Conservation (phyloP, 2,329 filamentous ascomycete species). For the Tolypocladium ophioglossoides region DNA sequence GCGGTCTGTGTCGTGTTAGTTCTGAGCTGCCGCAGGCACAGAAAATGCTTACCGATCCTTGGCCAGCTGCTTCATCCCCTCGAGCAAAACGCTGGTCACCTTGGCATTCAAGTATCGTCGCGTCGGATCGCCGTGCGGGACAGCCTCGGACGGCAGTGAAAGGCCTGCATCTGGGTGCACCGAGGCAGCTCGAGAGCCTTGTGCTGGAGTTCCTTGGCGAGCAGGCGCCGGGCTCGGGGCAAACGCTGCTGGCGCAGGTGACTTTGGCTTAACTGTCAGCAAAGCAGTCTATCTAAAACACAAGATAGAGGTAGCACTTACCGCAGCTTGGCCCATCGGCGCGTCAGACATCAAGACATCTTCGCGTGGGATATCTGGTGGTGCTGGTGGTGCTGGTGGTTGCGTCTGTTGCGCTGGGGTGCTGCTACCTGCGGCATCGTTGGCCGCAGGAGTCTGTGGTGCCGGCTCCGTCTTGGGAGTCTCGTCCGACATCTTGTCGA, state of each 20-base stretch:
- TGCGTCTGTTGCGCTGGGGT: conserved; percentile 7
- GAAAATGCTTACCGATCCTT: conserved; percentile 52
- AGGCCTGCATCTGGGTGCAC: conserved; percentile 42
- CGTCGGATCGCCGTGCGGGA: conserved; percentile 56
- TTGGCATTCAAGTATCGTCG: conserved; percentile 63
- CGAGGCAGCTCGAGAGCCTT: conserved; percentile 44
- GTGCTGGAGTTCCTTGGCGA: conserved; percentile 38
- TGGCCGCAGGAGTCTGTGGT: conserved; percentile 9
- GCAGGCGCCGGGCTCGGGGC: conserved; percentile 31
- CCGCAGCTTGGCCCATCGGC: conserved; percentile 27
- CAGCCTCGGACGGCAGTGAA: conserved; percentile 48
- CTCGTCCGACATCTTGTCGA: conserved; percentile 19
- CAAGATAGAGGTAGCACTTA: conserved; percentile 9
- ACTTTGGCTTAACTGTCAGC: conserved; percentile 6
- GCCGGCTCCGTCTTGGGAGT: conserved; percentile 9
- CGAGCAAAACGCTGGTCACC: conserved; percentile 56
- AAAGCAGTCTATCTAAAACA: neutral
- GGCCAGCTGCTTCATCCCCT: conserved; percentile 65
- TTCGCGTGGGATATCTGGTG: conserved; percentile 16
- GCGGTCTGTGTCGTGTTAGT: conserved; percentile 35
- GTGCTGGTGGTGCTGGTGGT: conserved; percentile 4
- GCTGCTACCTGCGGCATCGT: conserved; percentile 11
- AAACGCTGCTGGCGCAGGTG: conserved; percentile 25
- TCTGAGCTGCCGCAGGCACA: neutral
- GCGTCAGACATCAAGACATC: conserved; percentile 35